Percentiles rank a stretch among this genome's conserved stretches.
phyloP scores from a whole-genome alignment of 495 filamentous ascomycete species.

The Tetracladium setigerum region DNA sequence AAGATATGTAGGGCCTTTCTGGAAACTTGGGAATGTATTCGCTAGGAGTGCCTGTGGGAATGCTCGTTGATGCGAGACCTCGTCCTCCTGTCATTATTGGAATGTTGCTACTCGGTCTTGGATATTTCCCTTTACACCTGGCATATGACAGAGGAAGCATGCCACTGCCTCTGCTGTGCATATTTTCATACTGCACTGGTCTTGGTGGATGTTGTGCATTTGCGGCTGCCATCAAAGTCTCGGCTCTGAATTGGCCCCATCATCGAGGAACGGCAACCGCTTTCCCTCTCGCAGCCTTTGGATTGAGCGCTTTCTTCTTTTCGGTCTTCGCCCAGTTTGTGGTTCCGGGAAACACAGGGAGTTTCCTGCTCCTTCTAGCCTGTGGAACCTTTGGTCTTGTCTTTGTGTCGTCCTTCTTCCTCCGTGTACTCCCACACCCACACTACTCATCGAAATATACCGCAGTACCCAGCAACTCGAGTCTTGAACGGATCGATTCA shows the following conservation, averaged over 20 bases:
- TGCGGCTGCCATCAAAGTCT: conserved; percentile 74
- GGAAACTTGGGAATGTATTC: conserved; percentile 96
- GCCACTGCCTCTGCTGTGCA: conserved; percentile 60
- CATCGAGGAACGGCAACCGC: conserved; percentile 92
- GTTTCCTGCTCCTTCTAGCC: conserved; percentile 73
- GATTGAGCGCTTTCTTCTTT: conserved; percentile 95
- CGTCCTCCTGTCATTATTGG: conserved; percentile 69
- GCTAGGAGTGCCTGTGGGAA: conserved; percentile 80
- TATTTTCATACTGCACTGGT: conserved; percentile 80
- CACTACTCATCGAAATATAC: conserved; percentile 41
- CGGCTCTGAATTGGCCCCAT: conserved; percentile 85
- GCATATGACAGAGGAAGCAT: conserved; percentile 57
- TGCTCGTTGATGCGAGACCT: conserved; percentile 78
- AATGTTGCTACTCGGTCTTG: conserved; percentile 57
- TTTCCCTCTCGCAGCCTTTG: conserved; percentile 86
- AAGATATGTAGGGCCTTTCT: conserved; percentile 54
- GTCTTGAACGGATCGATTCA: conserved; percentile 36
- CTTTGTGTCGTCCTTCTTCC: conserved; percentile 70
- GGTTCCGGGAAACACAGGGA: conserved; percentile 77
- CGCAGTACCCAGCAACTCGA: conserved; percentile 45
- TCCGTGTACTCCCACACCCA: conserved; percentile 61
- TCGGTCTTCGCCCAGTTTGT: conserved; percentile 65
- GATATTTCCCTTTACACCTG: conserved; percentile 74
- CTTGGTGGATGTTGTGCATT: conserved; percentile 85
- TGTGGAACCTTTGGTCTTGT: conserved; percentile 70